These are phyloP conservation scores for Echinochloa phyllopogon DNA, from an alignment of 176 grass and related monocot genomes.

Conservation along the genomic window DNA sequence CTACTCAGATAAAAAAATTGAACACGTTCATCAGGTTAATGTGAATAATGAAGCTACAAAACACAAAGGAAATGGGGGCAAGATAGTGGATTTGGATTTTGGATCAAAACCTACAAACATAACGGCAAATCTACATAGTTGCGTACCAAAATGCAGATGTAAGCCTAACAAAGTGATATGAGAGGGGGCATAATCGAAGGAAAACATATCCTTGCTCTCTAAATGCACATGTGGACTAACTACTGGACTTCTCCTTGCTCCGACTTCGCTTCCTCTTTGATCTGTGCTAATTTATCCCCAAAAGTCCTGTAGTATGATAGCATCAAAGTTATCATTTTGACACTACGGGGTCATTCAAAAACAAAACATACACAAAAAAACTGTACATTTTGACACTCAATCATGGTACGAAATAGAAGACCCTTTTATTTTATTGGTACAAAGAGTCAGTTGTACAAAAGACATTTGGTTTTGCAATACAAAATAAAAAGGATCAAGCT, in stretches of 20 bases:
- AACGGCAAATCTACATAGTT: background rate
- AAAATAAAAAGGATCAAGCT: no score
- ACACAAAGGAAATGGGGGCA: background rate
- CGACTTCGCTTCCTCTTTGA: constrained; percentile 27
- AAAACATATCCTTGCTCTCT: background rate
- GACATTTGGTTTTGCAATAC: no score
- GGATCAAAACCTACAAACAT: background rate
- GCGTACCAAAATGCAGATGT: background rate
- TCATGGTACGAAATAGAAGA: no score
- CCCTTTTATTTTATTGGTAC: no score
- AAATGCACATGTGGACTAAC: background rate
- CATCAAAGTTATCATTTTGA: no score
- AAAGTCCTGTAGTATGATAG: no score
- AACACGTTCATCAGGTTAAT: background rate
- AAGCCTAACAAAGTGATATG: background rate
- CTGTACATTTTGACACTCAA: no score
- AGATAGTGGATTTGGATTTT: background rate
- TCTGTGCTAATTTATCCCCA: no score
- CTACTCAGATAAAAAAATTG: background rate
- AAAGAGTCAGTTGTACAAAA: no score
- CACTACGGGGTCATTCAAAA: no score
- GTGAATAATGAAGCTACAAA: background rate
- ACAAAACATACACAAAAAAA: no score
- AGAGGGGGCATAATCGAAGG: background rate
- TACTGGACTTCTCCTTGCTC: background rate